Percentiles rank a stretch among this genome's conserved stretches.
These are phyloP conservation scores for Mortierella sp. DNA, from an alignment of 371 early-diverging fungal species.

Conservation along the genomic window DNA sequence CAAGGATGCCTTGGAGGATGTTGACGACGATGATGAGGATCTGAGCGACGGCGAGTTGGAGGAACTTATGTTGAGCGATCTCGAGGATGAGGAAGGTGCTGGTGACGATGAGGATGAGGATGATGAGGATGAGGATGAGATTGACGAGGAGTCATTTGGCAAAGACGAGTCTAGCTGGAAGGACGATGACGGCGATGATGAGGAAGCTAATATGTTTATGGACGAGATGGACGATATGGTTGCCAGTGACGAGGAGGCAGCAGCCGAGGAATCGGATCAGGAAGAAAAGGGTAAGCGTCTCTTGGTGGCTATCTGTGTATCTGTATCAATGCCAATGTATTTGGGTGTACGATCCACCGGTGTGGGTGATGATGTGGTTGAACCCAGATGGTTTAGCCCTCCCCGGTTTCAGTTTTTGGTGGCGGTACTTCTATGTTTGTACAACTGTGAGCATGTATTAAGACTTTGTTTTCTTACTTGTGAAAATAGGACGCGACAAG, in stretches of 20 bases:
- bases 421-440: not conserved
- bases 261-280: constrained; percentile 43
- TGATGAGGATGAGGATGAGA: constrained; percentile 44
- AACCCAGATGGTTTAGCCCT: not conserved
- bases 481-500: constrained; percentile 46
- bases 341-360: not conserved
- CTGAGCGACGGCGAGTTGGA: constrained; percentile 63
- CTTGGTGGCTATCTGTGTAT: not conserved
- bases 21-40: constrained; percentile 70
- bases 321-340: not conserved
- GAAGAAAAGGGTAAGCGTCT: constrained; percentile 46
- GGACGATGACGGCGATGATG: constrained; percentile 64
- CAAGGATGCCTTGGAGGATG: constrained; percentile 71
- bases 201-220: constrained; percentile 57
- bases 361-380: not conserved
- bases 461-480: not conserved
- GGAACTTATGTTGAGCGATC: constrained; percentile 66
- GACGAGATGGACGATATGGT: constrained; percentile 43
- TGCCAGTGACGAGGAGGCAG: constrained; percentile 51
- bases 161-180: constrained; percentile 64
- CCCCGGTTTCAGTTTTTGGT: not conserved
- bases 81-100: constrained; percentile 57
- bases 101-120: constrained; percentile 38
- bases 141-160: constrained; percentile 61
- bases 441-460: not conserved